These are phyloP conservation scores for Camellia oleifera DNA, from an alignment of 179 eudicot genomes.

Conservation along the genomic window DNA sequence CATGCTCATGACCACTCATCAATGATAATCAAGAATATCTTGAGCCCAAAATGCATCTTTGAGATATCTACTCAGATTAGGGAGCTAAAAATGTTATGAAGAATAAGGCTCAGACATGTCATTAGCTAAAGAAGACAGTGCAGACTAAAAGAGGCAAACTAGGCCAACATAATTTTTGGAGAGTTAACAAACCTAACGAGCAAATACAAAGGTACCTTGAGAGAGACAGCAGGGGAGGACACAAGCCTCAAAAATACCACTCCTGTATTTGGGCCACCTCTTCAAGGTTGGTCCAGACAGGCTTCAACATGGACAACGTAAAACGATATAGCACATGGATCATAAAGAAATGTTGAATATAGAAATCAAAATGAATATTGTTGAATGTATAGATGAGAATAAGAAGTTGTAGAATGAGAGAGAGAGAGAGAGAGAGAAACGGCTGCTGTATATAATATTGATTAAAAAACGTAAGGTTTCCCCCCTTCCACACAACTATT, in stretches of 20 bases:
- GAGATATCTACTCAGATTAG: neutral
- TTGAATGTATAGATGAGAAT: too few species aligned
- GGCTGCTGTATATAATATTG: too few species aligned
- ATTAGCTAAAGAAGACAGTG: too few species aligned
- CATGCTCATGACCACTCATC: neutral
- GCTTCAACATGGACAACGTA: neutral
- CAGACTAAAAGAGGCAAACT: too few species aligned
- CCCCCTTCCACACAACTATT: too few species aligned
- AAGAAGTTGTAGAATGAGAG: too few species aligned
- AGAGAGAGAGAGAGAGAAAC: too few species aligned
- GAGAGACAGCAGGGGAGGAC: neutral
- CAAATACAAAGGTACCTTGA: neutral
- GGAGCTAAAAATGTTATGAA: neutral
- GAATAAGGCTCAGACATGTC: neutral
- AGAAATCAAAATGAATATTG: too few species aligned
- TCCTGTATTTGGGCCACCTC: constrained; percentile 1
- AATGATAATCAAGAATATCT: neutral
- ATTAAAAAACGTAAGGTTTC: too few species aligned
- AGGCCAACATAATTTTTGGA: too few species aligned
- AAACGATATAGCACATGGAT: constrained; percentile 1
- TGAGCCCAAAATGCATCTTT: neutral
- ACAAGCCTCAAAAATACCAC: neutral
- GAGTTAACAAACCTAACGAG: neutral
- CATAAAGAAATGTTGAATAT: neutral
- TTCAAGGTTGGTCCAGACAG: neutral